Evolutionary conservation across 768 basidiomycete genomes (phyloP), one percentile per base, ranked within the genome.

Genomic region (Pleurotus pulmonarius): DNA sequence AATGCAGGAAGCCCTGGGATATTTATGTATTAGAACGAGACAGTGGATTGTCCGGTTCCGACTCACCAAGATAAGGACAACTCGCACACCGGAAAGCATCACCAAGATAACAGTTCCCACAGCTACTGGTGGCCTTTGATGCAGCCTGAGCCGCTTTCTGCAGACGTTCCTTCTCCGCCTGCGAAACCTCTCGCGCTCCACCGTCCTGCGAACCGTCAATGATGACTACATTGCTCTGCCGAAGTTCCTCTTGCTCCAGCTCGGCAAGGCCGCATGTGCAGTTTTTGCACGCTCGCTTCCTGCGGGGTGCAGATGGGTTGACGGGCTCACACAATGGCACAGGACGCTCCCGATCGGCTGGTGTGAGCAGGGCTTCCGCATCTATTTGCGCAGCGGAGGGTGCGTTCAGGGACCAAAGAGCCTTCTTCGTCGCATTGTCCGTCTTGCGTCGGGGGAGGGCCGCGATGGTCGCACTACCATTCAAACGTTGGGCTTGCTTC

Each of bases 221-320:
- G 48, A 92, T 60, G 38, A 93, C 85, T 6, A 92, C 81, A 61
- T 77, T 77, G 46, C 69, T 72, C 60, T 69, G 75, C 56, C 75
- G 69, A n/a, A 38, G 7, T 71, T 98, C 94, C 68, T 94, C 90
- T 56, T 85, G 89, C 70, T 97, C 93, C 15, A 96, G 68, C 76
- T 98, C 97, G 15, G 90, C 88, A 56, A 99, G 80, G n/a, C 97
- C 97, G 65, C 97, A 99, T 2, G 92, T 83, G 72, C 97, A 99
- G 67, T 84, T 85, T 75, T 98, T 98, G 82, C 97, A 99, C 26
- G 97, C 96, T 68, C 86, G 88, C 78, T 90, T 93, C 63, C 89
- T 76, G 60, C 88, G 77, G n/a, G 84, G 81, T 12, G 77, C 78
- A 20, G 70, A 63, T 16, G 73, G 61, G 37, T 67, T 74, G 16